phyloP scores from a whole-genome alignment of 306 rosid genomes.

The Cucumis hystrix region DNA sequence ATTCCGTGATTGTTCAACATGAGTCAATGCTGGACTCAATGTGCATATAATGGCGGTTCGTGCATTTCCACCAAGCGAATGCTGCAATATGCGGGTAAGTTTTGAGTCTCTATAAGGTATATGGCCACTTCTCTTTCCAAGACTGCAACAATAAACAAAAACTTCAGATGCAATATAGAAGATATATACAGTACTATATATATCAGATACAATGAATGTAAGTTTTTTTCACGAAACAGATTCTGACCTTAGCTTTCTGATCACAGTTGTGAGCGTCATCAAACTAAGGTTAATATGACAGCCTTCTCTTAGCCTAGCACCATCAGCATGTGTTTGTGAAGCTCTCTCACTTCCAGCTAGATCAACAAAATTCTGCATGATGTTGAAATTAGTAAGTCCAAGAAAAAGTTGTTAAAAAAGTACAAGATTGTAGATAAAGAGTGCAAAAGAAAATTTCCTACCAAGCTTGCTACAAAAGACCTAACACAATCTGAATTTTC shows the following conservation, averaged over 20 bases:
- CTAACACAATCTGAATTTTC: constrained; percentile 76
- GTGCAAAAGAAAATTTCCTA: constrained; percentile 13
- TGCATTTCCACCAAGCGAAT: constrained; percentile 98
- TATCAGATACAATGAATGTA: neutral
- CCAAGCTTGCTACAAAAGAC: constrained; percentile 95
- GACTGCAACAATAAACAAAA: constrained; percentile 29
- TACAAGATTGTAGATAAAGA: neutral
- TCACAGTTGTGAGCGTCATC: constrained; percentile 99
- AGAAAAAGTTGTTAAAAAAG: neutral
- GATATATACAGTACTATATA: neutral
- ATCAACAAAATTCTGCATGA: constrained; percentile 86
- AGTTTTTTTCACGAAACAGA: neutral
- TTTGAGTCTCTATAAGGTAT: constrained; percentile 96
- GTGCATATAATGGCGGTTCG: constrained; percentile 99
- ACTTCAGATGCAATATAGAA: neutral
- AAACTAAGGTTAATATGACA: constrained; percentile 98
- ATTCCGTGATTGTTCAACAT: constrained; percentile 91
- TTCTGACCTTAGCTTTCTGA: constrained; percentile 93
- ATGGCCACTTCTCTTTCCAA: constrained; percentile 89
- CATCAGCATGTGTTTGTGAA: constrained; percentile 93
- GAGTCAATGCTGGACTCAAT: constrained; percentile 86
- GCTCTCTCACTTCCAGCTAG: constrained; percentile 99
- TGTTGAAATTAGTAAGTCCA: constrained; percentile 1
- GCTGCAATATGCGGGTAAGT: constrained; percentile 96
- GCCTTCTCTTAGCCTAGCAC: constrained; percentile 96